These are phyloP conservation scores for Hymenotorrendiella dingleyae DNA, from an alignment of 2,329 filamentous ascomycete genomes.

Conservation along the genomic window DNA sequence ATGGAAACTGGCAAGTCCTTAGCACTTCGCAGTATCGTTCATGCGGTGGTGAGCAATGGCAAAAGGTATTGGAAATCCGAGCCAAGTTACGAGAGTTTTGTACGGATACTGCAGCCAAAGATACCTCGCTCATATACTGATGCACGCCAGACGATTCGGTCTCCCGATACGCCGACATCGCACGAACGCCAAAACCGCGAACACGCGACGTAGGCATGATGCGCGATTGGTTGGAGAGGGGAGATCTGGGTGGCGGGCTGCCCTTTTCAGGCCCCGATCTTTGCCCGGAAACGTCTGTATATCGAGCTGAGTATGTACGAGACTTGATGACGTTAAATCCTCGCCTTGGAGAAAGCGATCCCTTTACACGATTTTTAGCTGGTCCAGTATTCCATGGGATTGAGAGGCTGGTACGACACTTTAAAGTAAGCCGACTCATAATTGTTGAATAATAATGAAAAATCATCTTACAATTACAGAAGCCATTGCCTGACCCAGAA, in stretches of 20 bases:
- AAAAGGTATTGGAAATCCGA: conserved; percentile 10
- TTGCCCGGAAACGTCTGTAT: conserved; percentile 1
- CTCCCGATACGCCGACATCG: background rate
- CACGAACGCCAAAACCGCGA: background rate
- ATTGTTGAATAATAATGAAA: too few species aligned
- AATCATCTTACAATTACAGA: background rate
- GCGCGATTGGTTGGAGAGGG: conserved; percentile 4
- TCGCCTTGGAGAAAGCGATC: conserved; percentile 7
- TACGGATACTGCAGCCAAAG: background rate
- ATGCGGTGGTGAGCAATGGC: conserved; percentile 6
- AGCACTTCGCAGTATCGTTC: conserved; percentile 4
- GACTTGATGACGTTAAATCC: conserved; percentile 7
- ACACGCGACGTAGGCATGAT: conserved; percentile 7
- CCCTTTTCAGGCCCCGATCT: conserved; percentile 5
- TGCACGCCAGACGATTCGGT: conserved; percentile 1
- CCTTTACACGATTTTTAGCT: conserved; percentile 6
- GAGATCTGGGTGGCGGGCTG: conserved; percentile 8
- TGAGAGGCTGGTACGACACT: conserved; percentile 1
- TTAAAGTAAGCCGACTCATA: conserved; percentile 1
- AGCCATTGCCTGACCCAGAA: conserved; percentile 3
- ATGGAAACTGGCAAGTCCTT: conserved; percentile 9
- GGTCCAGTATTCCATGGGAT: conserved; percentile 6
- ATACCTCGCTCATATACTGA: background rate
- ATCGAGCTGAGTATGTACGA: background rate
- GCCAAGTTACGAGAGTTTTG: conserved; percentile 13